phyloP scores from a whole-genome alignment of 768 basidiomycete species.

The Lactarius akahatsu region DNA sequence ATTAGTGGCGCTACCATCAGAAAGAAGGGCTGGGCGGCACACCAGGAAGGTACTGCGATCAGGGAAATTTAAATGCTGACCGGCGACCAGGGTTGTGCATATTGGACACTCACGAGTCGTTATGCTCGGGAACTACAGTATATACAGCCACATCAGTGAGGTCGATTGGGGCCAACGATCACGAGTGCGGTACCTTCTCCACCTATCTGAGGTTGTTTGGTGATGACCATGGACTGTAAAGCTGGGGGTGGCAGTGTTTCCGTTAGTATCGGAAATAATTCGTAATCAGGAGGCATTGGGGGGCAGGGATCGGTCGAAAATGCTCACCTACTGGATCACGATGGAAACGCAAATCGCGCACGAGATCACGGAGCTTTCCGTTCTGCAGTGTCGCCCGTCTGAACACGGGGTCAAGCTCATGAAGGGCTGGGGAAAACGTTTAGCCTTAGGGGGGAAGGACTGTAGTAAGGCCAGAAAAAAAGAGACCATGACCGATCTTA shows the following conservation, averaged over 20 bases:
- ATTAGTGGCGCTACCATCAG: constrained; percentile 11
- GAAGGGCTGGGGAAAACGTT: constrained; percentile 55
- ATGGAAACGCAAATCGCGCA: constrained; percentile 78
- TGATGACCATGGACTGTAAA: constrained; percentile 93
- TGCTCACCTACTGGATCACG: constrained; percentile 75
- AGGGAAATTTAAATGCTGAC: background rate
- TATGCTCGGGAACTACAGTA: constrained; percentile 77
- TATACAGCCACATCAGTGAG: background rate
- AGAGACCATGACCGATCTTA: constrained; percentile 87
- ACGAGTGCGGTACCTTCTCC: constrained; percentile 64
- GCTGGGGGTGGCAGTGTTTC: constrained; percentile 43
- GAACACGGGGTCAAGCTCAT: constrained; percentile 82
- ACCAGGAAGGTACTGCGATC: constrained; percentile 68
- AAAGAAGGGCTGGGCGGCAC: constrained; percentile 30
- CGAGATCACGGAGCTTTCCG: constrained; percentile 62
- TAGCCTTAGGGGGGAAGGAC: constrained; percentile 9
- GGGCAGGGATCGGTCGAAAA: background rate
- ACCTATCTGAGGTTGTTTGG: constrained; percentile 91
- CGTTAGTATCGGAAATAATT: constrained; percentile 20
- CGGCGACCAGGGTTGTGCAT: background rate
- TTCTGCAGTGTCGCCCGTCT: constrained; percentile 79
- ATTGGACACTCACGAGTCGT: constrained; percentile 72
- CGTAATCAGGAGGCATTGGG: constrained; percentile 6
- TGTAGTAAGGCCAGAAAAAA: background rate
- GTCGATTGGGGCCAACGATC: background rate